Conservation (phyloP, 2,329 filamentous ascomycete species). For the Fusarium armeniacum region DNA sequence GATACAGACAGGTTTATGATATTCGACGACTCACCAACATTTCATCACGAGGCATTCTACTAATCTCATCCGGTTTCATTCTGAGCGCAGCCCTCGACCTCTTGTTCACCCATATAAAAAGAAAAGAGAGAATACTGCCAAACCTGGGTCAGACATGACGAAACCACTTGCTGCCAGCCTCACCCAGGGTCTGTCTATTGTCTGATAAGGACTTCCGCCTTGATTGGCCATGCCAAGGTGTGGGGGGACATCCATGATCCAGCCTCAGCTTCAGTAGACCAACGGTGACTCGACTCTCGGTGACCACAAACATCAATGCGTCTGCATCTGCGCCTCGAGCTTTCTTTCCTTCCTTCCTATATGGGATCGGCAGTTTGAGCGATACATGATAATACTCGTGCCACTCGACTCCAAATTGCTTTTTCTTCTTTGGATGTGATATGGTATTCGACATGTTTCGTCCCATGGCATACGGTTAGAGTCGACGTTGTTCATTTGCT, state of each 20-base stretch:
- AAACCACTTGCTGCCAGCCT: slow-evolving; percentile 22
- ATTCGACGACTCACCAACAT: slow-evolving; percentile 4
- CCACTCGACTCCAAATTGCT: slow-evolving; percentile 5
- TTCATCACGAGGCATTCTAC: background rate
- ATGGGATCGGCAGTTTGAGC: background rate
- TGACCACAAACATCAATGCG: slow-evolving; percentile 22
- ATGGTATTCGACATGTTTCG: slow-evolving; percentile 21
- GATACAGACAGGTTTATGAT: slow-evolving; percentile 4
- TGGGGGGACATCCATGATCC: slow-evolving; percentile 39
- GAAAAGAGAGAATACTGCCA: slow-evolving; percentile 23
- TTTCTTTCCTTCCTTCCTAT: slow-evolving; percentile 5
- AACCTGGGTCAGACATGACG: slow-evolving; percentile 28
- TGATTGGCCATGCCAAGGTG: slow-evolving; percentile 45
- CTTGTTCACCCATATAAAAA: slow-evolving; percentile 16
- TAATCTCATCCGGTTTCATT: background rate
- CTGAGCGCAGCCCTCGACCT: background rate
- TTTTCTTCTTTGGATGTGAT: slow-evolving; percentile 3
- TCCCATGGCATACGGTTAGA: background rate
- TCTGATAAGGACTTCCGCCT: slow-evolving; percentile 48
- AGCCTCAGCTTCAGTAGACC: slow-evolving; percentile 30
- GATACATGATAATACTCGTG: slow-evolving; percentile 1
- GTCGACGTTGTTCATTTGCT: background rate
- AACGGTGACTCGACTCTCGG: slow-evolving; percentile 5
- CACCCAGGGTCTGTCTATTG: slow-evolving; percentile 4
- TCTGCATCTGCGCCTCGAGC: slow-evolving; percentile 5